phyloP scores from a whole-genome alignment of 2,329 filamentous ascomycete species.

The Fusarium irregulare region DNA sequence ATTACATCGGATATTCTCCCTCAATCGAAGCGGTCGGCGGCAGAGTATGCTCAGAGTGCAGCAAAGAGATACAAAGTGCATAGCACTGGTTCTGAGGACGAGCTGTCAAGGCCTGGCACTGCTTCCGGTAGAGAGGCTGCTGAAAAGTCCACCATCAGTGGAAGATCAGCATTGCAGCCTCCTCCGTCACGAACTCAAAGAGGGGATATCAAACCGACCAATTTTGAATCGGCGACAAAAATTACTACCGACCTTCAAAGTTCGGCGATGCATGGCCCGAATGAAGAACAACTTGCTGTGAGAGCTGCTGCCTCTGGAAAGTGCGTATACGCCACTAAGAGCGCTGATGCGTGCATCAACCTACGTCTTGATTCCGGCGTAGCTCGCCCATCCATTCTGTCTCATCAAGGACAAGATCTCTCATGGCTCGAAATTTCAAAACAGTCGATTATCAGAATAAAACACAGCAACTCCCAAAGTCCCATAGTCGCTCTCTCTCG shows the following conservation, averaged over 20 bases:
- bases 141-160: slow-evolving; percentile 29
- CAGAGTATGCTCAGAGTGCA: slow-evolving; percentile 3
- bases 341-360: neutral
- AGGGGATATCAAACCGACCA: slow-evolving; percentile 47
- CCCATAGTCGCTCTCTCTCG: slow-evolving; percentile 41
- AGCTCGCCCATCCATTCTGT: slow-evolving; percentile 6
- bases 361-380: slow-evolving; percentile 11
- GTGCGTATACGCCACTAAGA: neutral
- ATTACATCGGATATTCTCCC: slow-evolving; percentile 41
- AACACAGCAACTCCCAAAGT: slow-evolving; percentile 30
- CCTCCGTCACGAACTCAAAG: slow-evolving; percentile 17
- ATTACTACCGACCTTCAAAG: neutral
- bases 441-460: slow-evolving; percentile 21
- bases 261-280: neutral
- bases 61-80: slow-evolving; percentile 27
- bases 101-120: slow-evolving; percentile 37
- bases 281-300: slow-evolving; percentile 17
- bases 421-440: slow-evolving; percentile 42
- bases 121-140: neutral
- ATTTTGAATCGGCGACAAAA: slow-evolving; percentile 14
- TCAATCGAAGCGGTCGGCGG: slow-evolving; percentile 15
- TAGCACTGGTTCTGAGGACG: slow-evolving; percentile 45
- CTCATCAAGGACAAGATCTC: neutral
- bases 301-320: slow-evolving; percentile 44
- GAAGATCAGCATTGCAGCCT: slow-evolving; percentile 17